phyloP scores from a whole-genome alignment of 768 basidiomycete genomes.

The Leccinum ochraceum region DNA sequence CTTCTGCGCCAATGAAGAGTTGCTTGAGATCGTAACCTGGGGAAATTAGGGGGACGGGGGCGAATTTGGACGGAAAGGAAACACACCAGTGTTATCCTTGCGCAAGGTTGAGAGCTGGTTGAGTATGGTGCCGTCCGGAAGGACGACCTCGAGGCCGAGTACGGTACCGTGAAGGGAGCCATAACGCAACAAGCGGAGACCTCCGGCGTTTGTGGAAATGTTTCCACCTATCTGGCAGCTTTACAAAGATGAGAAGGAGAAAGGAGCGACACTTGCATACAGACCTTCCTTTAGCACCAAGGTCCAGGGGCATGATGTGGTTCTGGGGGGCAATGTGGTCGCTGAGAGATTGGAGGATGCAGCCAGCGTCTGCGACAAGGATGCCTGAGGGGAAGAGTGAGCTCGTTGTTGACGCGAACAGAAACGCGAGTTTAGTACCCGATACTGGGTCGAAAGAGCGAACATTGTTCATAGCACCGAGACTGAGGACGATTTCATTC shows the following conservation, averaged over 20 bases:
- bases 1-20: constrained; percentile 96
- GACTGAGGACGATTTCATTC: constrained; percentile 85
- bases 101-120: constrained; percentile 87
- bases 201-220: constrained; percentile 95
- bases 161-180: constrained; percentile 95
- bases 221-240: constrained; percentile 99
- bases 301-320: constrained; percentile 95
- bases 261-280: constrained; percentile 14
- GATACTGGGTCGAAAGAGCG: constrained; percentile 84
- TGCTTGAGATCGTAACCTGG: constrained; percentile 97
- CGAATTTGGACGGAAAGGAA: neutral
- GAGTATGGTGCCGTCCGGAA: constrained; percentile 91
- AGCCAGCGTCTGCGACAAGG: constrained; percentile 91
- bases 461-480: constrained; percentile 79
- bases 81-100: constrained; percentile 94
- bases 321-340: constrained; percentile 84
- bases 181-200: constrained; percentile 91
- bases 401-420: constrained; percentile 6
- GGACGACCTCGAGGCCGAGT: constrained; percentile 91
- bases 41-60: constrained; percentile 2
- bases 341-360: constrained; percentile 85
- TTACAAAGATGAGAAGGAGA: constrained; percentile 8
- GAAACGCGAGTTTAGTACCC: constrained; percentile 43
- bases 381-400: constrained; percentile 55
- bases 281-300: constrained; percentile 94